phyloP scores from a whole-genome alignment of 352 stramenopile species.

The Phytopythium litorale region DNA sequence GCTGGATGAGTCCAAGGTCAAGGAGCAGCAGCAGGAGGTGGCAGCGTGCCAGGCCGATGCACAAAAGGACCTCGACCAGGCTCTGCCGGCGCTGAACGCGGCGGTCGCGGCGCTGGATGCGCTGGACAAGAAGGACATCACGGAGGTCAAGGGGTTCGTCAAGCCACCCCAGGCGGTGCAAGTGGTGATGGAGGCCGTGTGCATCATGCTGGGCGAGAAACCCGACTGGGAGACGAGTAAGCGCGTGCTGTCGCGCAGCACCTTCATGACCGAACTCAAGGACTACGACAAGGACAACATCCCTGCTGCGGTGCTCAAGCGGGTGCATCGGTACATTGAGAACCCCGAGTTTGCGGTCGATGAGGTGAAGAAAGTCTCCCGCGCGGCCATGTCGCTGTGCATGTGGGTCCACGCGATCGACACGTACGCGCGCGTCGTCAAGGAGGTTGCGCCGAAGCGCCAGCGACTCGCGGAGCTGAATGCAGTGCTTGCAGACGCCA shows the following conservation, averaged over 20 bases:
- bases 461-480: constrained; percentile 75
- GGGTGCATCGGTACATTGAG: constrained; percentile 79
- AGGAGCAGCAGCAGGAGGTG: constrained; percentile 62
- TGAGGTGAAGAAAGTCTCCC: constrained; percentile 80
- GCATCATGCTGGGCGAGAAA: constrained; percentile 84
- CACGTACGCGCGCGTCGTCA: constrained; percentile 70
- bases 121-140: constrained; percentile 87
- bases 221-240: constrained; percentile 86
- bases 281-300: constrained; percentile 88
- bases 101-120: constrained; percentile 73
- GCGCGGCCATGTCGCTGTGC: constrained; percentile 78
- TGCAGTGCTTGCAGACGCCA: constrained; percentile 60
- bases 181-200: constrained; percentile 86
- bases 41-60: constrained; percentile 64
- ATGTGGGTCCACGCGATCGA: constrained; percentile 88
- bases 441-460: constrained; percentile 75
- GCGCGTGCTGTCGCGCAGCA: constrained; percentile 58
- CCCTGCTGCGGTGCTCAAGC: constrained; percentile 48
- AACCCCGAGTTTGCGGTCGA: constrained; percentile 80
- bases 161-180: constrained; percentile 82
- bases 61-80: constrained; percentile 67
- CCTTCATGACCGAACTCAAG: constrained; percentile 82
- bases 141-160: constrained; percentile 82
- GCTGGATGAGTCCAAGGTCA: constrained; percentile 55
- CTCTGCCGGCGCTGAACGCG: constrained; percentile 68